Percentiles rank a stretch among this genome's conserved stretches.
Conservation (phyloP, 345 rosid species). For the Psidium guajava region DNA sequence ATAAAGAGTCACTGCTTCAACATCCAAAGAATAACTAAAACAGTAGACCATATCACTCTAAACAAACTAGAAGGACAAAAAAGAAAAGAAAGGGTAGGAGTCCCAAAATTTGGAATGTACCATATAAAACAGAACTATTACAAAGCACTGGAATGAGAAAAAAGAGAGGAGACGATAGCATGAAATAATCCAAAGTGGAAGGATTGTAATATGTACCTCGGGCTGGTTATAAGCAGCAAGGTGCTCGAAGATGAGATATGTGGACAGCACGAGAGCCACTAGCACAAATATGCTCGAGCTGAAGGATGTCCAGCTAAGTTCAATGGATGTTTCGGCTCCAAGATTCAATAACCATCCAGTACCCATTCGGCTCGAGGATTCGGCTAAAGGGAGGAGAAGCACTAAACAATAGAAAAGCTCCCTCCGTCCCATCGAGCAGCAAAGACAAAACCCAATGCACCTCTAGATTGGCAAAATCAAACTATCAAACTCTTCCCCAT, state of each 20-base stretch:
- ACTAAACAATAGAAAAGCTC: conserved; percentile 34
- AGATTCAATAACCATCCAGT: conserved; percentile 30
- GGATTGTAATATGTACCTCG: conserved; percentile 40
- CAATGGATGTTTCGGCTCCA: conserved; percentile 26
- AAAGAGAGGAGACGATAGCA: not conserved
- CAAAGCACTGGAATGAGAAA: not conserved
- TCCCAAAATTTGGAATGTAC: not conserved
- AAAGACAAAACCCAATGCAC: not conserved
- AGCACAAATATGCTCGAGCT: conserved; percentile 81
- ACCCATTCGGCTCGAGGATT: conserved; percentile 38
- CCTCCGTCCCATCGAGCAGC: conserved; percentile 51
- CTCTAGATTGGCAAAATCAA: not conserved
- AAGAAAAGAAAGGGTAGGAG: not conserved
- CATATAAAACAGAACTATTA: not conserved
- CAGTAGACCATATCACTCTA: not conserved
- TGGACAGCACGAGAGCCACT: conserved; percentile 70
- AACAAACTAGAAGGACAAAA: not conserved
- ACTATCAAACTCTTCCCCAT: not conserved
- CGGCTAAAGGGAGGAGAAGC: conserved; percentile 43
- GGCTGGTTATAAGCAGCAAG: conserved; percentile 91
- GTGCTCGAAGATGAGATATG: conserved; percentile 87
- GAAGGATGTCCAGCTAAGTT: conserved; percentile 69
- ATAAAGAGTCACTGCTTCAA: not conserved
- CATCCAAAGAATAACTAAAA: not conserved
- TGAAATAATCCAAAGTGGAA: not conserved